Percentiles rank a stretch among this genome's conserved stretches.
Conservation (phyloP, 352 stramenopile species). For the Phytophthora quininea region DNA sequence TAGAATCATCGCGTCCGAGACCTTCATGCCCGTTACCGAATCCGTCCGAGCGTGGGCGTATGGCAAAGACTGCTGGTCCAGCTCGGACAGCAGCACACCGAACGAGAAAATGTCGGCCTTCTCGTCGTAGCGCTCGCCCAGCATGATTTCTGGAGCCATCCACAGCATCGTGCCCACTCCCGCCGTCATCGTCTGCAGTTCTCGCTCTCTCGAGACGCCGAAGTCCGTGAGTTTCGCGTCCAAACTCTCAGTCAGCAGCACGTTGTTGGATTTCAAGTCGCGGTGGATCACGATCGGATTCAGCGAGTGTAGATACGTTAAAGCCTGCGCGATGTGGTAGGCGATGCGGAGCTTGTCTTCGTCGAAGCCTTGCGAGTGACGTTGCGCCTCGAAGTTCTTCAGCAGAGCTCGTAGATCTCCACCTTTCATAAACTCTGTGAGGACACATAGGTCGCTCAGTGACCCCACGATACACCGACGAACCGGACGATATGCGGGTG, state of each 20-base stretch:
- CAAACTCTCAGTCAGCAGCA: slow-evolving; percentile 11
- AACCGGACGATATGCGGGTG: slow-evolving; percentile 51
- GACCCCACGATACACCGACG: slow-evolving; percentile 46
- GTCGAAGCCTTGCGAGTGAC: slow-evolving; percentile 21
- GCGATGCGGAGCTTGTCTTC: slow-evolving; percentile 31
- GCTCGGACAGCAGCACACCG: slow-evolving; percentile 22
- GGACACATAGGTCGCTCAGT: slow-evolving; percentile 29
- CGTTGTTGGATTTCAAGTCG: slow-evolving; percentile 22
- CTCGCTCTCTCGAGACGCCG: slow-evolving; percentile 8
- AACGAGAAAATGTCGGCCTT: slow-evolving; percentile 33
- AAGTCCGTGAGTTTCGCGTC: slow-evolving; percentile 20
- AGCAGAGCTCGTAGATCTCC: slow-evolving; percentile 32
- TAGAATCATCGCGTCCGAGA: slow-evolving; percentile 24
- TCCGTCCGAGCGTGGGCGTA: slow-evolving; percentile 13
- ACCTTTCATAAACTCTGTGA: slow-evolving; percentile 34
- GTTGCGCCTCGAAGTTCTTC: slow-evolving; percentile 11
- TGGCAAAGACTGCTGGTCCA: slow-evolving; percentile 21
- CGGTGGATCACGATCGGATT: slow-evolving; percentile 23
- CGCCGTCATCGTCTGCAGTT: slow-evolving; percentile 15
- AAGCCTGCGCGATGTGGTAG: slow-evolving; percentile 31
- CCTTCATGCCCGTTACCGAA: slow-evolving; percentile 9
- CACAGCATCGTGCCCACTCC: slow-evolving; percentile 22
- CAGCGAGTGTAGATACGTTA: slow-evolving; percentile 11
- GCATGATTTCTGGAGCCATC: slow-evolving; percentile 33
- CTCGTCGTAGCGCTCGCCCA: slow-evolving; percentile 15